Conservation (phyloP, 352 stramenopile species). For the Phytophthora ohioensis region DNA sequence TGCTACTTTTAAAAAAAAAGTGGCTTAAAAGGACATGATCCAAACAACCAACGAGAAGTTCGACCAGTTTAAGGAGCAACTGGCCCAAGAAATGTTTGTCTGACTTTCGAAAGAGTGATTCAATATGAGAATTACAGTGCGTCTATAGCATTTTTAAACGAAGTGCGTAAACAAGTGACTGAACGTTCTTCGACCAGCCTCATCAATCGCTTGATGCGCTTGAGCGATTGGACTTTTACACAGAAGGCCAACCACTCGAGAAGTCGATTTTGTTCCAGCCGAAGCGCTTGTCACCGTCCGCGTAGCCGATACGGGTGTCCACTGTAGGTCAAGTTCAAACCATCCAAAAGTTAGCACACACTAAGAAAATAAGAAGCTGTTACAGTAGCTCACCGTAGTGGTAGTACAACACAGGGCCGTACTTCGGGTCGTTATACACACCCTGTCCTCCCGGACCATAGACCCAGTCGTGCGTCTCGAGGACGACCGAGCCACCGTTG, state of each 20-base stretch:
- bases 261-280: conserved; percentile 66
- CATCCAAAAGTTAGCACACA: conserved; percentile 6
- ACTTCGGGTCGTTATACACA: conserved; percentile 53
- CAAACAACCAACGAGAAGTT: too few species aligned
- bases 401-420: conserved; percentile 61
- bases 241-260: conserved; percentile 52
- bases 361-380: background rate
- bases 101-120: too few species aligned
- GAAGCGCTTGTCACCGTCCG: conserved; percentile 58
- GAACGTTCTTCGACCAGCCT: background rate
- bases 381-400: conserved; percentile 51
- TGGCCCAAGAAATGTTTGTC: too few species aligned
- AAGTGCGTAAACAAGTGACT: background rate
- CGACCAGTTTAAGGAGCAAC: too few species aligned
- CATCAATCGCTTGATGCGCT: background rate
- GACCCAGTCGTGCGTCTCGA: conserved; percentile 50
- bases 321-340: conserved; percentile 32
- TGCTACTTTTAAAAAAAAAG: too few species aligned
- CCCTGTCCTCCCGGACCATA: conserved; percentile 59
- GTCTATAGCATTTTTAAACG: too few species aligned
- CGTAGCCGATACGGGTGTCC: conserved; percentile 54
- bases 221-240: conserved; percentile 18
- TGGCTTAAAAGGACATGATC: too few species aligned
- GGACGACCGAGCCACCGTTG: conserved; percentile 51
- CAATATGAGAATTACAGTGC: too few species aligned